Evolutionary conservation across 2,329 filamentous ascomycete species (phyloP), one percentile per base, ranked within the genome.

Genomic region (Ciborinia camelliae): DNA sequence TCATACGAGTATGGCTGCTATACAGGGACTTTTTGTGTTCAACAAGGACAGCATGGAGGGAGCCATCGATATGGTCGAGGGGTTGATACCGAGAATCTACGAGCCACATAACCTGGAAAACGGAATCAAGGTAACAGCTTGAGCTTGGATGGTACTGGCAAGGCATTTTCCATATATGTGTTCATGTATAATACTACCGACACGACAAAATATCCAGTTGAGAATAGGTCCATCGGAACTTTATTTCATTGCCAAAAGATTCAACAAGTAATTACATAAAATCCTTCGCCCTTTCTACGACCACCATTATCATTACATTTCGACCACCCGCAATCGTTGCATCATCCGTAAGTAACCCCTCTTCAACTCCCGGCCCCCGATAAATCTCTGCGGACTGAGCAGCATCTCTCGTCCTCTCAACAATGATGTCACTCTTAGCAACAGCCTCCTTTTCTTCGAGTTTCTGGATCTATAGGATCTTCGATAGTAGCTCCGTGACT

Each of bases 1-100:
- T 6, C 65, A 71, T n/a, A 90, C 92, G 20, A 98, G 93, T 75
- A 93, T 94, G 5, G 95, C 95, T 35, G 92, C 92, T 28, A 86
- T 99, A 37, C 95, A 99, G 77, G 95, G 95, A 0, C 78, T 99
- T 52, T 99, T 99, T 77, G 77, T 98, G 76, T 96, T 96, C 76
- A 96, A 98, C 78, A 99, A 99, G 79, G 90, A 89, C 68, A 85
- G 96, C 71, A 90, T 93, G 81, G 83, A 92, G 70, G 92, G 94
- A 2, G 94, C 94, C 18, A 93, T 98, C 69, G 79, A 81, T 20
- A 92, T 90, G 88, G 89, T 88, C 1, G 87, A 90, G 67, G 85
- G 83, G 2, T 78, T 91, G 65, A 82, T 88, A 39, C 84, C 85
- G 18, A 77, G 79, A 65, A 83, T 81, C 61, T 82, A 85, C 69